Percentiles rank a stretch among this genome's conserved stretches.
Evolutionary conservation across 768 basidiomycete genomes (phyloP).

Genomic region (Cyclocybe aegerita): DNA sequence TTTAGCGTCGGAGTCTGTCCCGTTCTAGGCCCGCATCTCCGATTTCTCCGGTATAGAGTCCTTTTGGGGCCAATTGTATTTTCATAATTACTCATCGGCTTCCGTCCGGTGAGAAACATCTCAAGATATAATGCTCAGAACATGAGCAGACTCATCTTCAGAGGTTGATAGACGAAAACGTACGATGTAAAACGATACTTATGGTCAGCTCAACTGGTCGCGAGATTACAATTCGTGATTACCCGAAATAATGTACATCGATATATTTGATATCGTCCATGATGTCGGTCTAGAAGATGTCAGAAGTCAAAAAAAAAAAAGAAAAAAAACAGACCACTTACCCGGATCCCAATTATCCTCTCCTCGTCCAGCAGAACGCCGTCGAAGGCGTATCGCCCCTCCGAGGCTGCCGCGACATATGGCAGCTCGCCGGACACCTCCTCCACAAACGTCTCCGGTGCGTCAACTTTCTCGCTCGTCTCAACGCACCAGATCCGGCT

Average conservation of each 20-base stretch:
- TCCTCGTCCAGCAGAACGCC: slow-evolving; percentile 39
- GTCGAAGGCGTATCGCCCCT: slow-evolving; percentile 15
- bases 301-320: neutral
- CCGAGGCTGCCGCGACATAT: slow-evolving; percentile 15
- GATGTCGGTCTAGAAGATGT: slow-evolving; percentile 9
- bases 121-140: no score
- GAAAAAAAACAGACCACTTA: slow-evolving; percentile 12
- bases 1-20: no score
- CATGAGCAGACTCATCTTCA: no score
- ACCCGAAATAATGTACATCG: slow-evolving; percentile 18
- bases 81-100: no score
- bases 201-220: no score
- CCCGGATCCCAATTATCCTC: slow-evolving; percentile 31
- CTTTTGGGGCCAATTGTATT: no score
- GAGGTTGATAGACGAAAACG: no score
- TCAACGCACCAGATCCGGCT: slow-evolving; percentile 4
- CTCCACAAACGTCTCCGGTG: slow-evolving; percentile 17
- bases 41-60: no score
- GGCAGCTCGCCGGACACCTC: slow-evolving; percentile 20
- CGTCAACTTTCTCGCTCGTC: slow-evolving; percentile 4
- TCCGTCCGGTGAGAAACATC: no score
- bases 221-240: neutral
- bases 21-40: no score
- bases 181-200: no score
- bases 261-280: slow-evolving; percentile 10